These are phyloP conservation scores for Dissophora ornata DNA, from an alignment of 192 early-diverging fungal species.

Conservation along the genomic window DNA sequence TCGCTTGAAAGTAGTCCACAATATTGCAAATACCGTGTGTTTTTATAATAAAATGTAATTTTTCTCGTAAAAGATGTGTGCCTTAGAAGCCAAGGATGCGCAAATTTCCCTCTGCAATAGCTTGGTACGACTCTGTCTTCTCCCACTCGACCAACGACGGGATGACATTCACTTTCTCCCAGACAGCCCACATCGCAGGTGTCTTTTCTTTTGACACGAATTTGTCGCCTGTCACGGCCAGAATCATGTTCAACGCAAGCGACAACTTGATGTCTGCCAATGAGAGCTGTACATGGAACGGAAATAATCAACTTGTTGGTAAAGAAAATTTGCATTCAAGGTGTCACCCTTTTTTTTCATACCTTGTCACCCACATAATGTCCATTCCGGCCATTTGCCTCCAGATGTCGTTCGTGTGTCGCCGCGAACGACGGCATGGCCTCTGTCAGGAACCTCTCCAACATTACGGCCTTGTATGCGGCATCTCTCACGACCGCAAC, in stretches of 20 bases:
- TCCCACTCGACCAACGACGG: constrained; percentile 30
- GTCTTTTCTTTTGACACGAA: constrained; percentile 22
- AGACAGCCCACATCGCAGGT: constrained; percentile 35
- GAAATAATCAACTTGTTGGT: no score
- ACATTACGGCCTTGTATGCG: constrained; percentile 20
- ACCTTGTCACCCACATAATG: constrained; percentile 39
- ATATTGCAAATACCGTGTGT: no score
- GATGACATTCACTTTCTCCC: constrained; percentile 31
- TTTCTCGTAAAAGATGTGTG: background rate
- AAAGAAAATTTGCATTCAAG: no score
- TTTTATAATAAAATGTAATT: background rate
- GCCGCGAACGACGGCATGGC: constrained; percentile 10
- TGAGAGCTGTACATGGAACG: constrained; percentile 14
- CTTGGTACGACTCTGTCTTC: constrained; percentile 14
- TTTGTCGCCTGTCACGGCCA: constrained; percentile 12
- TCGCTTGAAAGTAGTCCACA: no score
- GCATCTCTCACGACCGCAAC: constrained; percentile 16
- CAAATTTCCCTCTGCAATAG: constrained; percentile 7
- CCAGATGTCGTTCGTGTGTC: constrained; percentile 27
- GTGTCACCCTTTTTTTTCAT: constrained; percentile 7
- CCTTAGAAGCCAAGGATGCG: constrained; percentile 17
- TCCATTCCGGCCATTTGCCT: constrained; percentile 19
- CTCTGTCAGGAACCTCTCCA: constrained; percentile 12
- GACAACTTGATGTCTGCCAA: constrained; percentile 24
- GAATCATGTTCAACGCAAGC: constrained; percentile 2